These are phyloP conservation scores for Salix koriyanagi DNA, from an alignment of 345 rosid species.

Conservation along the genomic window DNA sequence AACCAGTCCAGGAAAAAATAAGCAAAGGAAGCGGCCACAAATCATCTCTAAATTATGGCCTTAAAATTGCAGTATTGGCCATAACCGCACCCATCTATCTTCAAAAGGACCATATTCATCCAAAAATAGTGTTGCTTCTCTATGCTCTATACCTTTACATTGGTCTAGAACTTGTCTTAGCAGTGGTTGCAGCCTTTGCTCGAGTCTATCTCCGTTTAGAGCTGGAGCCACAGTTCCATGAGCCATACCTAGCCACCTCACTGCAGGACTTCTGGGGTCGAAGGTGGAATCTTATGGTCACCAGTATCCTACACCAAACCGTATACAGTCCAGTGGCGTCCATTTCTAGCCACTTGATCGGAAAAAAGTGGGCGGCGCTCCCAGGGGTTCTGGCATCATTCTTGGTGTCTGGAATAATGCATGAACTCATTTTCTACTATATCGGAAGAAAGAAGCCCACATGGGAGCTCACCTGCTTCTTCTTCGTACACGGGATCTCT, in stretches of 20 bases:
- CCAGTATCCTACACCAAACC: slow-evolving; percentile 30
- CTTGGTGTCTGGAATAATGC: slow-evolving; percentile 28
- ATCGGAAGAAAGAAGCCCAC: slow-evolving; percentile 29
- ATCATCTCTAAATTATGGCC: slow-evolving; percentile 13
- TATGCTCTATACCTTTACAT: slow-evolving; percentile 24
- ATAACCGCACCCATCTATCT: slow-evolving; percentile 4
- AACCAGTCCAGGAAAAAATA: not conserved
- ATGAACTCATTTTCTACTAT: slow-evolving; percentile 31
- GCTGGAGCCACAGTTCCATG: slow-evolving; percentile 38
- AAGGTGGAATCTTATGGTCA: slow-evolving; percentile 38
- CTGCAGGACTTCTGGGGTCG: slow-evolving; percentile 40
- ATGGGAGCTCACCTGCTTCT: slow-evolving; percentile 30
- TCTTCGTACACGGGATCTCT: slow-evolving; percentile 28
- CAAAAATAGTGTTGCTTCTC: slow-evolving; percentile 5
- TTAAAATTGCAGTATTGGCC: slow-evolving; percentile 12
- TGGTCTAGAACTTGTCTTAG: slow-evolving; percentile 22
- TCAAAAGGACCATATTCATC: slow-evolving; percentile 19
- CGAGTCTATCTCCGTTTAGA: slow-evolving; percentile 15
- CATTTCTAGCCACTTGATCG: slow-evolving; percentile 5
- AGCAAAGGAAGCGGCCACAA: slow-evolving; percentile 7
- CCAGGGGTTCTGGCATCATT: slow-evolving; percentile 28
- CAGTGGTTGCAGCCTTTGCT: slow-evolving; percentile 14
- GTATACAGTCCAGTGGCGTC: slow-evolving; percentile 27
- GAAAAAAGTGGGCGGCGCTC: slow-evolving; percentile 23
- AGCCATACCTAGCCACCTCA: slow-evolving; percentile 33